These are phyloP conservation scores for Phytophthora constricta DNA, from an alignment of 352 stramenopile species.

Conservation along the genomic window DNA sequence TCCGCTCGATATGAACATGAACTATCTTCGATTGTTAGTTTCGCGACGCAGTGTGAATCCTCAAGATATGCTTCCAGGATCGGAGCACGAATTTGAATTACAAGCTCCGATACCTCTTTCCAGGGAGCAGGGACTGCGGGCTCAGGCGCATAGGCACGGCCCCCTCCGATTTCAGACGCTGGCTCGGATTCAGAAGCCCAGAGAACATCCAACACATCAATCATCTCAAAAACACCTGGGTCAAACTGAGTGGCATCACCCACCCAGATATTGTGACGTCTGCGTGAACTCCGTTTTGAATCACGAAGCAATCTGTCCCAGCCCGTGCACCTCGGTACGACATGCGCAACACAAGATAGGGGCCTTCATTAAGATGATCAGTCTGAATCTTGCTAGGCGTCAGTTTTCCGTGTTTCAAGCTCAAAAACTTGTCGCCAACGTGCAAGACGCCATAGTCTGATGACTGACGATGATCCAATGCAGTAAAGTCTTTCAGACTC, in stretches of 20 bases:
- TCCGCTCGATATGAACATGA: constrained; percentile 74
- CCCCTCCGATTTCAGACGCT: constrained; percentile 12
- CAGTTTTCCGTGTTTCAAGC: constrained; percentile 76
- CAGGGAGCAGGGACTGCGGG: constrained; percentile 31
- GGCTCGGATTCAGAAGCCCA: constrained; percentile 46
- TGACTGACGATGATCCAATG: constrained; percentile 72
- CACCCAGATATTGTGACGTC: constrained; percentile 80
- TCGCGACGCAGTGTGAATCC: constrained; percentile 88
- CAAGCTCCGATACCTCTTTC: constrained; percentile 75
- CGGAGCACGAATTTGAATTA: constrained; percentile 74
- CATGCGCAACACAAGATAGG: constrained; percentile 64
- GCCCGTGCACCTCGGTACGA: constrained; percentile 67
- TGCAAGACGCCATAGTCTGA: constrained; percentile 81
- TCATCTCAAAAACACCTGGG: constrained; percentile 73
- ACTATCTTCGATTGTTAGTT: constrained; percentile 84
- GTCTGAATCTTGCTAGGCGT: constrained; percentile 73
- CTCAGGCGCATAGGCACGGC: constrained; percentile 22
- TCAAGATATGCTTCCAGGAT: constrained; percentile 89
- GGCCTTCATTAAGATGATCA: constrained; percentile 61
- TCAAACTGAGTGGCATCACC: constrained; percentile 78
- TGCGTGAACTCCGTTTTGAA: constrained; percentile 62
- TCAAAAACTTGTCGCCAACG: constrained; percentile 85
- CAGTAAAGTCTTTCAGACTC: constrained; percentile 62
- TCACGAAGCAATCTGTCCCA: constrained; percentile 55
- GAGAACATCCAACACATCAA: constrained; percentile 74